Evolutionary conservation across 2,329 filamentous ascomycete genomes (phyloP).

Genomic region (Diaporthe humulicola): DNA sequence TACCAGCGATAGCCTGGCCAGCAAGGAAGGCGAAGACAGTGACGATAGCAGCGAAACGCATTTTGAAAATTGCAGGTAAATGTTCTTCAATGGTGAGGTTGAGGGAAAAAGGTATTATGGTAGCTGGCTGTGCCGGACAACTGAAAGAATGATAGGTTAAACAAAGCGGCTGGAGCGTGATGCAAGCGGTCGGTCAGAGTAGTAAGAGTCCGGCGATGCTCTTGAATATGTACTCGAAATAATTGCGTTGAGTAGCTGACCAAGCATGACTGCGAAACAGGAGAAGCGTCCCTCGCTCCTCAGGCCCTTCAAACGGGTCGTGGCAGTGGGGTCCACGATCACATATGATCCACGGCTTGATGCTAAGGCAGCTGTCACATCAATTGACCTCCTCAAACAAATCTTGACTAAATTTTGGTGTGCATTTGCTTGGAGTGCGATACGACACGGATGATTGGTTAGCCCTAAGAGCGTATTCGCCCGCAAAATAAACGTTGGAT

Average conservation of each 20-base stretch:
- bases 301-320: not conserved
- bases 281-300: not conserved
- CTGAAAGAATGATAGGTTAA: not conserved
- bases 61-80: not conserved
- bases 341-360: not conserved
- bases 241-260: not conserved
- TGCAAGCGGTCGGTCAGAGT: too few species aligned
- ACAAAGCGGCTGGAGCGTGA: not conserved
- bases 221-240: not conserved
- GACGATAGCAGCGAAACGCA: constrained; percentile 4
- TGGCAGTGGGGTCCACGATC: not conserved
- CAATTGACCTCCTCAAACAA: not conserved
- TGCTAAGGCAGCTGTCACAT: not conserved
- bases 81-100: not conserved
- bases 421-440: not conserved
- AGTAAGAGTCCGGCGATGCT: too few species aligned
- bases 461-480: not conserved
- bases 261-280: not conserved
- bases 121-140: constrained; percentile 2
- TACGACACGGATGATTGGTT: not conserved
- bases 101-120: not conserved
- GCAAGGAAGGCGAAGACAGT: not conserved
- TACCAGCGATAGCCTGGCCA: not conserved
- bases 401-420: not conserved
- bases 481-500: not conserved